phyloP scores from a whole-genome alignment of 208 protist species.

The Leptomonas pyrrhocoris region DNA sequence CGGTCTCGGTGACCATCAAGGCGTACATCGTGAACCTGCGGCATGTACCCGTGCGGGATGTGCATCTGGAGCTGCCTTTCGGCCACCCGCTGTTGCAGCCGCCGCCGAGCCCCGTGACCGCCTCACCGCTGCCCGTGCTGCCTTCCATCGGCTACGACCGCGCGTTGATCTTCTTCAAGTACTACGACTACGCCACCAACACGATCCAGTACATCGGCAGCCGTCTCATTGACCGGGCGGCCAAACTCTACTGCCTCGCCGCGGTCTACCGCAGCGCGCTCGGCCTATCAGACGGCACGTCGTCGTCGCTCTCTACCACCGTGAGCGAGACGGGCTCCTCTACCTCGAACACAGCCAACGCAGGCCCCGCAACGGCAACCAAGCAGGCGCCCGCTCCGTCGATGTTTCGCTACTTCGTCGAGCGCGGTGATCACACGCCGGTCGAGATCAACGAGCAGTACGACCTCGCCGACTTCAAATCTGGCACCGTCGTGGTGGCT shows the following conservation, averaged over 20 bases:
- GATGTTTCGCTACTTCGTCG: constrained; percentile 49
- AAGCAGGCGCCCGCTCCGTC: constrained; percentile 13
- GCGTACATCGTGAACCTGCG: constrained; percentile 18
- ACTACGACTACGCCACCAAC: constrained; percentile 65
- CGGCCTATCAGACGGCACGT: constrained; percentile 20
- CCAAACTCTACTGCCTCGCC: constrained; percentile 44
- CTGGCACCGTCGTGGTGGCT: constrained; percentile 50
- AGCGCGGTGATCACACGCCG: constrained; percentile 27
- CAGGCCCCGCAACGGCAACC: too few species aligned
- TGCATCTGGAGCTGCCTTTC: constrained; percentile 38
- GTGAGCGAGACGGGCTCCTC: background rate
- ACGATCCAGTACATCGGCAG: constrained; percentile 63
- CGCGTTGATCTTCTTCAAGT: constrained; percentile 80
- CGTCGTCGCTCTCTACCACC: background rate
- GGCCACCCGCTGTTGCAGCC: constrained; percentile 15
- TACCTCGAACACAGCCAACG: background rate
- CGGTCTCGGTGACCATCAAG: constrained; percentile 19
- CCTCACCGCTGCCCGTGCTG: constrained; percentile 25
- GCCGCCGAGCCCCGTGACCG: background rate
- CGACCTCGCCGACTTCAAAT: constrained; percentile 35
- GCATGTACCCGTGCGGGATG: constrained; percentile 23
- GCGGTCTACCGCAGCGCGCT: constrained; percentile 44
- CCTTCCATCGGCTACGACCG: constrained; percentile 39
- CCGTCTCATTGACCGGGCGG: constrained; percentile 45
- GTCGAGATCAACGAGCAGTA: constrained; percentile 35